Evolutionary conservation across 495 filamentous ascomycete species (phyloP), one percentile per base, ranked within the genome.

Genomic region (Coniosporium apollinis): DNA sequence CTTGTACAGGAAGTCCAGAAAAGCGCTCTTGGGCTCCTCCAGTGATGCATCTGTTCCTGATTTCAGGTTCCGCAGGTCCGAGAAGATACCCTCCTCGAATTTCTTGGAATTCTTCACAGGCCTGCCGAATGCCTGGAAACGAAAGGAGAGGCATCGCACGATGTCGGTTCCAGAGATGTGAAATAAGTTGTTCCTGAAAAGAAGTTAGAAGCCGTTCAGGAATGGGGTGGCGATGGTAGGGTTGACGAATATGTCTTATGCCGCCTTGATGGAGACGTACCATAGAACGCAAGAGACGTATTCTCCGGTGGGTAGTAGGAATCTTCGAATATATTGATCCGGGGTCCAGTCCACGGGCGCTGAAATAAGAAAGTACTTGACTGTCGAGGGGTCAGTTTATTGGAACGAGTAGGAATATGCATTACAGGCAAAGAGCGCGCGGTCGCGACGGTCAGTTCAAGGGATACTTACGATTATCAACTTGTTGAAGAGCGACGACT

Each of bases 91-190:
- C 56, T 97, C 89, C 59, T 97, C 89, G 55, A 97, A 97, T 58
- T 97, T 97, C 64, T 97, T 97, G 21, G 91, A 91, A 64, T 97
- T 97, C 70, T 94, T 96, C 24, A 97, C 89, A 2, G 89, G 89
- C 26, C 89, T 82, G 37, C 89, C 89, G 46, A 97, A 97, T 29
- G 89, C 89, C 58, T 96, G 87, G 64, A 97, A 97, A 51, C 89
- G 74, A 64, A 97, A 97, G 16, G 91, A 89, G 22, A 97, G 74
- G 48, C 91, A 96, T 71, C 91, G 74, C 34, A 97, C 89, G 48
- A 97, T 97, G 58, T 97, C 89, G 43, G 89, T 97, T 42, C 89
- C 89, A 21, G 89, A 94, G 47, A 97, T 91, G 62, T 97, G 91
- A 58, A 96, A 97, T 46, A 97, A 81, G 54, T 94, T 96, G 63